Base-by-base conservation (phyloP, 495 filamentous ascomycete genomes). In the Sphaerosporella brunnea region DNA sequence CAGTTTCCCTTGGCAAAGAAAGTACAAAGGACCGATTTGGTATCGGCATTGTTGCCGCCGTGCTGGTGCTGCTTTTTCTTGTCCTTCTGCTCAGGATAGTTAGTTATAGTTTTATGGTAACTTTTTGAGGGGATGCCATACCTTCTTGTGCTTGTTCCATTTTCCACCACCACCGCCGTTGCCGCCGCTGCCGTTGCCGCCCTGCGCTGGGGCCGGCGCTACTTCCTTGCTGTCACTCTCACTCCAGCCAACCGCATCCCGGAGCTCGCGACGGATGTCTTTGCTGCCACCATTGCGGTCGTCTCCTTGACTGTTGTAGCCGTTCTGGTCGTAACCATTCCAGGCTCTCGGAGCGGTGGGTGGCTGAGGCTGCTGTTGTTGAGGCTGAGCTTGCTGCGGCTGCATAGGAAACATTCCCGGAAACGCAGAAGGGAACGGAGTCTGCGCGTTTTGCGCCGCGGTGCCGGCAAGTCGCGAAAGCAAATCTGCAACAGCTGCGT, bases 1-100 rank as follows among this genome's bases (percentile, higher is more conserved):
- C 56, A 59, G 26, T 59, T 59, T n/a, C 56, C 56, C 24, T 59
- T 59, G 23, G 54, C 51, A 42, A 36, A 59, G 36, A 59, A 59
- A 32, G 55, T 45, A 32, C 56, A 59, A 19, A 56, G 37, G 15
- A 49, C 58, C 32, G 47, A 47, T 41, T 56, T 53, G 20, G 48
- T 59, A 36, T 56, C 49, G 2, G 55, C 44, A 37, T 59, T 15
- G 30, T 39, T 32, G n/a, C n/a, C n/a, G n/a, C n/a, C n/a, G n/a
- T n/a, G n/a, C n/a, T n/a, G n/a, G n/a, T n/a, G n/a, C n/a, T n/a
- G n/a, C 24, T 46, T 15, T 18, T 46, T 59, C 36, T 59, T 59
- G 23, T 59, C 54, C 56, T 59, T 47, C 52, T 51, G 34, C 45
- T 25, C 37, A 18, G 25, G 20, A 30, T 50, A 47, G 7, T 37